Percentiles rank a stretch among this genome's conserved stretches.
Evolutionary conservation across 1,284 basidiomycete genomes (phyloP).

Genomic region (Ustanciosporium gigantosporum): DNA sequence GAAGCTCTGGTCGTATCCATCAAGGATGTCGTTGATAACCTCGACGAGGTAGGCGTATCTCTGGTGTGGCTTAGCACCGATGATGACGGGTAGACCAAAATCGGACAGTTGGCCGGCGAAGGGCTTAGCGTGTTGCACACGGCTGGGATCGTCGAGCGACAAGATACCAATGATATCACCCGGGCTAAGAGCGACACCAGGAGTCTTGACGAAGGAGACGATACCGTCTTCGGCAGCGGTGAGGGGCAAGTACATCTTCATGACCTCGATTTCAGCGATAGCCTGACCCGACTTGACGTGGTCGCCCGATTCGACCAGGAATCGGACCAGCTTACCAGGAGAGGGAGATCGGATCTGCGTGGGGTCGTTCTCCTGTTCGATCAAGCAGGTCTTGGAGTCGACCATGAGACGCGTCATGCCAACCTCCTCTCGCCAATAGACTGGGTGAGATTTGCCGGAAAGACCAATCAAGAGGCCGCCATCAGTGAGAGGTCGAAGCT

Average conservation of each 20-base stretch:
- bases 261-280: conserved; percentile 91
- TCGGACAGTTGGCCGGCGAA: conserved; percentile 82
- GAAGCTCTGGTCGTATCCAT: conserved; percentile 59
- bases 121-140: conserved; percentile 96
- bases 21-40: conserved; percentile 79
- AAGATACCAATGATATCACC: conserved; percentile 98
- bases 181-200: conserved; percentile 92
- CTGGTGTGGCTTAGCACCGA: conserved; percentile 90
- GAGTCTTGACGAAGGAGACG: conserved; percentile 83
- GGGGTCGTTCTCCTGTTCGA: conserved; percentile 99
- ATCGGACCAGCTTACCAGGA: conserved; percentile 94
- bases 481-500: conserved; percentile 78
- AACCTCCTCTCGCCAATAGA: conserved; percentile 98
- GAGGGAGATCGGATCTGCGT: conserved; percentile 94
- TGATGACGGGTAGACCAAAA: conserved; percentile 74
- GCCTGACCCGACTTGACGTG: conserved; percentile 94
- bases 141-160: conserved; percentile 91
- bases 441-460: conserved; percentile 91
- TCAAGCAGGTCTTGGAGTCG: conserved; percentile 90
- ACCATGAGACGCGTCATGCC: conserved; percentile 78
- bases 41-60: conserved; percentile 76
- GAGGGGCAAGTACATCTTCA: conserved; percentile 65
- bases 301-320: conserved; percentile 94
- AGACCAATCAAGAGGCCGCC: conserved; percentile 90
- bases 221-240: conserved; percentile 93